These are phyloP conservation scores for Senna siamea DNA, from an alignment of 306 rosid species.

Conservation along the genomic window DNA sequence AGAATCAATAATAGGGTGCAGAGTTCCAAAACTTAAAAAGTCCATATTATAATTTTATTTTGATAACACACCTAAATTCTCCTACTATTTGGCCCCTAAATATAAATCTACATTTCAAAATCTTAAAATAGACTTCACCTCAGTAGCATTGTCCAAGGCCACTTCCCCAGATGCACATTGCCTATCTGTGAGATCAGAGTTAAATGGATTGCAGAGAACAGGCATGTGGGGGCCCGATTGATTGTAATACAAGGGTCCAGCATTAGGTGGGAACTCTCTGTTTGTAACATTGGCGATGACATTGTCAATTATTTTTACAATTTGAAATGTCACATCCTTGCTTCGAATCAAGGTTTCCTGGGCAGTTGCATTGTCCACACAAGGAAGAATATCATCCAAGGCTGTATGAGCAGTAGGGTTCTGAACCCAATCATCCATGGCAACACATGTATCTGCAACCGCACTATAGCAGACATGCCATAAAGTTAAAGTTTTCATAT, in stretches of 20 bases:
- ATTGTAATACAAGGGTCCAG: conserved; percentile 58
- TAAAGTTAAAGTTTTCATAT: conserved; percentile 25
- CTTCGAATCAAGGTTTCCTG: conserved; percentile 61
- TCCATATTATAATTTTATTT: background rate
- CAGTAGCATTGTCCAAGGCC: conserved; percentile 48
- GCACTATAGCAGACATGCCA: conserved; percentile 55
- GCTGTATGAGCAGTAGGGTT: conserved; percentile 83
- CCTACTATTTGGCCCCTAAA: background rate
- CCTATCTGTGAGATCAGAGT: conserved; percentile 49
- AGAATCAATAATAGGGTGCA: background rate
- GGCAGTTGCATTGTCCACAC: conserved; percentile 85
- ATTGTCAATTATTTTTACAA: conserved; percentile 50
- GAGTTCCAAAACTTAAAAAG: background rate
- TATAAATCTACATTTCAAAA: conserved; percentile 14
- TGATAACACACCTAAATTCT: background rate
- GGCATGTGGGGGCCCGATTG: conserved; percentile 87
- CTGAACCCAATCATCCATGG: conserved; percentile 90
- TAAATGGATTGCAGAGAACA: conserved; percentile 70
- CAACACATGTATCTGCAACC: conserved; percentile 82
- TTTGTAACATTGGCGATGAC: conserved; percentile 53
- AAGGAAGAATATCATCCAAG: conserved; percentile 86
- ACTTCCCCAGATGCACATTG: conserved; percentile 60
- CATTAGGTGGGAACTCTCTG: conserved; percentile 44
- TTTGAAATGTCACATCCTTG: conserved; percentile 59
- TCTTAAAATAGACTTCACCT: conserved; percentile 50